phyloP scores from a whole-genome alignment of 176 grass and related monocot genomes.

The Cenchrus americanus region DNA sequence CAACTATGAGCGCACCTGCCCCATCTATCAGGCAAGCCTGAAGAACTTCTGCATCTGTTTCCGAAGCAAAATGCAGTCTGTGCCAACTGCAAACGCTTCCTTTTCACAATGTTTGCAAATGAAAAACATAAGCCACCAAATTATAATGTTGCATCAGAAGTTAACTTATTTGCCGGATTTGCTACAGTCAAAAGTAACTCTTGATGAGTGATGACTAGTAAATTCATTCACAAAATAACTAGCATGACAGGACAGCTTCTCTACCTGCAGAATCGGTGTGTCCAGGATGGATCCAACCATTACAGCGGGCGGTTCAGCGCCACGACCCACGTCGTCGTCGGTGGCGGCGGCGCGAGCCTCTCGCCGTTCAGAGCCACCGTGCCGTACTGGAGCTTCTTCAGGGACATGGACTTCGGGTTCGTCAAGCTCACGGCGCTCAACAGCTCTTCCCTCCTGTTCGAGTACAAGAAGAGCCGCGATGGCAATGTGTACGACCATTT shows the following conservation, averaged over 20 bases:
- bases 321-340: constrained; percentile 74
- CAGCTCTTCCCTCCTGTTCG: constrained; percentile 61
- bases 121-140: neutral
- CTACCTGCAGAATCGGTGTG: constrained; percentile 64
- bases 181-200: neutral
- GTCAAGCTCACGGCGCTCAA: constrained; percentile 87
- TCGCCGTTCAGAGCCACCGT: constrained; percentile 15
- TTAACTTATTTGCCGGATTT: too few species aligned
- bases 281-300: constrained; percentile 50
- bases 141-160: too few species aligned
- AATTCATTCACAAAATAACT: neutral
- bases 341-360: constrained; percentile 63
- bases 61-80: neutral
- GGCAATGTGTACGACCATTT: constrained; percentile 76
- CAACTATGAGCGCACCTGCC: constrained; percentile 39
- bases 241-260: neutral
- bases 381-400: constrained; percentile 68
- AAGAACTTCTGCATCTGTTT: neutral
- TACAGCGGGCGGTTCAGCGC: constrained; percentile 66
- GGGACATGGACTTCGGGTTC: constrained; percentile 69
- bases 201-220: neutral
- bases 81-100: too few species aligned
- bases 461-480: constrained; percentile 89
- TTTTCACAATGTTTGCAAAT: neutral
- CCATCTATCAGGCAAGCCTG: constrained; percentile 28